Percentiles rank a stretch among this genome's conserved stretches.
phyloP scores from a whole-genome alignment of 768 basidiomycete genomes.

The Gloeostereum incarnatum region DNA sequence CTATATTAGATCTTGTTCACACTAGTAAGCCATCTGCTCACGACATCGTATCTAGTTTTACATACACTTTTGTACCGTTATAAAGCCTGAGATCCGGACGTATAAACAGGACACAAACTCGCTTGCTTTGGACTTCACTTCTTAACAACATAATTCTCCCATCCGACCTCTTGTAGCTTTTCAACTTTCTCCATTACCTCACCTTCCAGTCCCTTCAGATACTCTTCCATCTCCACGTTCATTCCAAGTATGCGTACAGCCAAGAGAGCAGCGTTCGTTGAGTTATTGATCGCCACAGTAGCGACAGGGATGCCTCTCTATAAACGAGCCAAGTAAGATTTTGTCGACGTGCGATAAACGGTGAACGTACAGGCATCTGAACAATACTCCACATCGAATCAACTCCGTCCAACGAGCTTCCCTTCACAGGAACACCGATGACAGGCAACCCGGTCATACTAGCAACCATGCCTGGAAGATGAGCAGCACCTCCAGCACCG shows the following conservation, averaged over 20 bases:
- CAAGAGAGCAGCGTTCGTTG: constrained; percentile 86
- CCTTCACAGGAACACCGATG: constrained; percentile 95
- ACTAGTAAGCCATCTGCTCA: no score
- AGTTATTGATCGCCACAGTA: constrained; percentile 94
- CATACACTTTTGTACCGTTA: no score
- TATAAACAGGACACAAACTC: constrained; percentile 6
- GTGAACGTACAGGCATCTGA: constrained; percentile 88
- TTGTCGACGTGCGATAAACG: constrained; percentile 2
- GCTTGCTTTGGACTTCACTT: no score
- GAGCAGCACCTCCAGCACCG: constrained; percentile 97
- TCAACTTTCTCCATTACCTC: constrained; percentile 78
- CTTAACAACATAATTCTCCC: constrained; percentile 70
- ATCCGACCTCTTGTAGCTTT: constrained; percentile 70
- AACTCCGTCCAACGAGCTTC: constrained; percentile 87
- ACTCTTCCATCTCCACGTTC: constrained; percentile 67
- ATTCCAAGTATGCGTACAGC: constrained; percentile 85
- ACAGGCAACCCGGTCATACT: constrained; percentile 89
- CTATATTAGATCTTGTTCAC: no score
- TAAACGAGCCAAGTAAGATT: constrained; percentile 5
- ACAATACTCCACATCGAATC: constrained; percentile 97
- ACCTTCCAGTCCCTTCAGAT: constrained; percentile 56
- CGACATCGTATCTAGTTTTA: no score
- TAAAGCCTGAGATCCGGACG: background rate
- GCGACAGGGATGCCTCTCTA: constrained; percentile 96
- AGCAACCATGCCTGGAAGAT: constrained; percentile 97